These are phyloP conservation scores for Phyllosticta citrichinensis DNA, from an alignment of 2,329 filamentous ascomycete species.

Conservation along the genomic window DNA sequence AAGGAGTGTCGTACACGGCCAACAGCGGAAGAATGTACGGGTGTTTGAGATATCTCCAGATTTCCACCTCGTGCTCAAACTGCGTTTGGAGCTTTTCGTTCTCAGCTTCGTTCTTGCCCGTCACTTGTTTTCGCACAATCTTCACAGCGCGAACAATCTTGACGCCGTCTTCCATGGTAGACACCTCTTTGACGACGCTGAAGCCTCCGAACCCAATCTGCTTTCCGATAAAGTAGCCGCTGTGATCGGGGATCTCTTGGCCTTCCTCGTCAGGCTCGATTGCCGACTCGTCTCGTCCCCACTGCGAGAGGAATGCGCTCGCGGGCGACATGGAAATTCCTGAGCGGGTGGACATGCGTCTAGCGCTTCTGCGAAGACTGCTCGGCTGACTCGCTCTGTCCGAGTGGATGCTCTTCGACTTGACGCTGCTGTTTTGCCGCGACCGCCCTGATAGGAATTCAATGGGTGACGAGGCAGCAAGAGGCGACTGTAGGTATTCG, in stretches of 20 bases:
- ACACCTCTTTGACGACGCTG: constrained; percentile 57
- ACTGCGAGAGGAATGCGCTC: constrained; percentile 48
- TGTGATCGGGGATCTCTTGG: constrained; percentile 50
- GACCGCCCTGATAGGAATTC: constrained; percentile 23
- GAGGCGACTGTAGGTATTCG: constrained; percentile 23
- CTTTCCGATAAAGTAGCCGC: constrained; percentile 57
- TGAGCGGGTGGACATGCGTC: constrained; percentile 38
- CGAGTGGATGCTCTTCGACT: constrained; percentile 16
- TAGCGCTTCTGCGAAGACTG: constrained; percentile 26
- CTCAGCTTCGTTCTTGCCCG: constrained; percentile 46
- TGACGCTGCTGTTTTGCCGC: constrained; percentile 23
- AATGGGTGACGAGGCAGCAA: constrained; percentile 24
- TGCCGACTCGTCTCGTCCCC: constrained; percentile 29
- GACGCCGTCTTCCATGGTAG: constrained; percentile 46
- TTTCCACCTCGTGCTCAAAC: constrained; percentile 58
- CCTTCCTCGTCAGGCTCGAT: constrained; percentile 50
- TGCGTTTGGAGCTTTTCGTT: constrained; percentile 57
- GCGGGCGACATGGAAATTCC: constrained; percentile 48
- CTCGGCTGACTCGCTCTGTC: constrained; percentile 18
- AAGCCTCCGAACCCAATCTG: constrained; percentile 57
- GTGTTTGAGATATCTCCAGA: constrained; percentile 57
- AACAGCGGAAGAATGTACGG: constrained; percentile 52
- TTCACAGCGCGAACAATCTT: constrained; percentile 54
- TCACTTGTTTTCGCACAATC: constrained; percentile 52
- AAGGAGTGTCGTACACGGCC: constrained; percentile 55